These are phyloP conservation scores for Lippia alba DNA, from an alignment of 305 asterid genomes.

Conservation along the genomic window DNA sequence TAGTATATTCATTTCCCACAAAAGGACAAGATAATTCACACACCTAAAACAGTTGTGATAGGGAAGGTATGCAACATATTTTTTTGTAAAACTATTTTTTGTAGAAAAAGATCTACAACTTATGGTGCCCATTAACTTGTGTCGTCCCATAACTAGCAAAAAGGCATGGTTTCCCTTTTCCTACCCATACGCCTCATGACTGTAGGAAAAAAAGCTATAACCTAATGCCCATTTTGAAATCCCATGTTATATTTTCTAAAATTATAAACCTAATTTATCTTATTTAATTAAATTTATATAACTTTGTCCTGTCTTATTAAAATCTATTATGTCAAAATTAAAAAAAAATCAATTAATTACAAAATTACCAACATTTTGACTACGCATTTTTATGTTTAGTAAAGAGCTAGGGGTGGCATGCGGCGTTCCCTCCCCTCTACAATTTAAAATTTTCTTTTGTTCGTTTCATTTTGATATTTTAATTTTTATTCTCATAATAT, in stretches of 20 bases:
- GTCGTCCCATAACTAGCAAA: constrained; percentile 8
- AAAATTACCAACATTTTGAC: too few relatives aligned
- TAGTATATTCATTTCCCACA: not conserved
- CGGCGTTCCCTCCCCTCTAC: too few relatives aligned
- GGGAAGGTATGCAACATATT: not conserved
- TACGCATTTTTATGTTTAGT: too few relatives aligned
- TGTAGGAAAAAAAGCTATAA: not conserved
- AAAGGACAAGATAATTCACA: not conserved
- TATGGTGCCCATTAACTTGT: constrained; percentile 26
- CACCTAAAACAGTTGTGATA: not conserved
- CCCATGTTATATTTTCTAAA: not conserved
- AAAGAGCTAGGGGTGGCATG: too few relatives aligned
- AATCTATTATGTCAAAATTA: too few relatives aligned
- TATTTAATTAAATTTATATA: not conserved
- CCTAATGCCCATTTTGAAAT: too few relatives aligned
- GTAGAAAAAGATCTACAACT: constrained; percentile 3
- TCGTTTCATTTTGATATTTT: too few relatives aligned
- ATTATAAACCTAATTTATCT: not conserved
- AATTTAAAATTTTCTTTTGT: too few relatives aligned
- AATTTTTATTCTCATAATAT: too few relatives aligned
- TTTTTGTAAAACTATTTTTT: constrained; percentile 4
- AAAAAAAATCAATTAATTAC: too few relatives aligned
- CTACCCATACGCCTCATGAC: constrained; percentile 1
- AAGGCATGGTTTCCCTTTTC: constrained; percentile 6
- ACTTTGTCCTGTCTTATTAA: too few relatives aligned